phyloP scores from a whole-genome alignment of 73 alveolate species.

The Paramecium biaurelia region DNA sequence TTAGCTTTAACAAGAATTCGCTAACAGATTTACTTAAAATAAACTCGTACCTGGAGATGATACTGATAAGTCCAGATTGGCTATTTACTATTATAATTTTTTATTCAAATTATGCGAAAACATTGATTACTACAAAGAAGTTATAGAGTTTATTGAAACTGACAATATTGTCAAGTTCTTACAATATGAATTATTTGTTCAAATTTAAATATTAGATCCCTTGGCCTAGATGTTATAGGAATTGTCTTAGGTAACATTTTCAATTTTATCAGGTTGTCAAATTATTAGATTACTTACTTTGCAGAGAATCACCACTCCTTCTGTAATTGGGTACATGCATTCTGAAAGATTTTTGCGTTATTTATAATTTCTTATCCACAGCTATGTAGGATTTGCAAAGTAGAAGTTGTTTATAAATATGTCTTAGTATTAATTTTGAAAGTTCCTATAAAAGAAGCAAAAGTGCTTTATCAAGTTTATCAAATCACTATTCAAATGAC shows the following conservation, averaged over 20 bases:
- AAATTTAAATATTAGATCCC: neutral
- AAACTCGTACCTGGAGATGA: neutral
- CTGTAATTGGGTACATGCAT: neutral
- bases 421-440: neutral
- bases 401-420: neutral
- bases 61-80: slow-evolving; percentile 5
- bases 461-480: neutral
- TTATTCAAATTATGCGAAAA: neutral
- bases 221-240: neutral
- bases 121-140: neutral
- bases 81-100: neutral
- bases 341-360: neutral
- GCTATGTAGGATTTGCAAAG: neutral
- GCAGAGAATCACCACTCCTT: neutral
- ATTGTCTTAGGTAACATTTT: neutral
- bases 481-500: slow-evolving; percentile 29
- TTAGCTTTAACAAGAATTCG: neutral
- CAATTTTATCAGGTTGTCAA: neutral
- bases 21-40: neutral
- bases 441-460: neutral
- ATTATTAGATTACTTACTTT: neutral
- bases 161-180: neutral
- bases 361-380: neutral
- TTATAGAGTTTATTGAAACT: neutral
- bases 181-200: neutral